Base-by-base conservation (phyloP, 352 stramenopile genomes). In the Thalassiosira gravida region DNA sequence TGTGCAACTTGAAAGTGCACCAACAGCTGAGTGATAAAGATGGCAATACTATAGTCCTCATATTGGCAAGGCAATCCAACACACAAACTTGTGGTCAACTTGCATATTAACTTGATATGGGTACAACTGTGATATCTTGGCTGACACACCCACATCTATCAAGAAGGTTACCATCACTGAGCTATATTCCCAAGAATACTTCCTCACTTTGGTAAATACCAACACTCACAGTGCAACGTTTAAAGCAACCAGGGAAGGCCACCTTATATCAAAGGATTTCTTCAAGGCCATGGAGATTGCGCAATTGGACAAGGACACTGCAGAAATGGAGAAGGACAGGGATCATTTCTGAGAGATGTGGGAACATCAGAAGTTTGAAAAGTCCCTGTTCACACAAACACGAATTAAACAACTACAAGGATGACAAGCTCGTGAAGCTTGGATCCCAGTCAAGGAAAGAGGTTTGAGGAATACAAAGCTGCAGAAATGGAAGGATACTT, bases 211-310 rank as follows among this genome's bases (percentile, higher is more conserved):
- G 2, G 64, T 47, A 3, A 50, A 64, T 14, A 27, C 47, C 1
- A 37, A 62, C 11, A 49, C 24, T 5, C 64, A 72, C 24, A 35
- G 49, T n/a, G 49, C 18, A 1, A 59, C 27, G 37, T 72, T 72
- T 53, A 24, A 5, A 9, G 49, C 46, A 18, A 64, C 49, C 14
- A 27, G 47, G 18, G 46, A 47, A 13, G 14, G 14, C 7, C 49
- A 72, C 32, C 18, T 59, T 6, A 72, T 49, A 25, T 47, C 29
- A 2, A 5, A 64, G n/a, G 49, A 72, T 29, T 29, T 63, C 6
- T 72, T 72, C 49, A 72, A 64, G 27, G 16, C 20, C 3, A 24
- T 61, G 22, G 62, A 71, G 44, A 20, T 71, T 5, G 2, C 3
- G n/a, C 25, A 11, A 18, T 22, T 8, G 7, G 24, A 71, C 5